Conservation (phyloP, 1,284 basidiomycete species). For the Cutaneotrichosporon mucoides region DNA sequence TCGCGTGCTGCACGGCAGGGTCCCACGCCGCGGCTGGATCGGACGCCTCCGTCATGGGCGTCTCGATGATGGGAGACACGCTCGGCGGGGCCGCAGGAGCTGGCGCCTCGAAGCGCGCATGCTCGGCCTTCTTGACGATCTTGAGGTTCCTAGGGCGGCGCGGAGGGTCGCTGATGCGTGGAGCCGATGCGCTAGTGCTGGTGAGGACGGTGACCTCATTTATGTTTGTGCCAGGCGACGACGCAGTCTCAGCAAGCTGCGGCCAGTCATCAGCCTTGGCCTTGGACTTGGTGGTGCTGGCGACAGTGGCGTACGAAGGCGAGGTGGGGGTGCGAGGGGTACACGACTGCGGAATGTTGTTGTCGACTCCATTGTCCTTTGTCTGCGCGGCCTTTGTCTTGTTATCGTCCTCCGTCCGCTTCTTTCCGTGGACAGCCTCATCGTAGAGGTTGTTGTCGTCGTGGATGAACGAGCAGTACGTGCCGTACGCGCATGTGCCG, state of each 20-base stretch:
- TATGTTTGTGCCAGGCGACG: no score
- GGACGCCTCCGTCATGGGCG: background rate
- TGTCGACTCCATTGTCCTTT: background rate
- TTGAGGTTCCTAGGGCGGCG: background rate
- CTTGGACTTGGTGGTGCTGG: background rate
- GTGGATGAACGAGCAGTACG: constrained; percentile 49
- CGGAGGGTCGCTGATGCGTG: background rate
- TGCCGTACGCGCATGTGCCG: constrained; percentile 44
- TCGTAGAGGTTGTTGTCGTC: constrained; percentile 18
- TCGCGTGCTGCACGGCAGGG: background rate
- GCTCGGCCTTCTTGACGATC: background rate
- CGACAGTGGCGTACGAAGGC: background rate
- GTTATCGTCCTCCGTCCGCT: constrained; percentile 9
- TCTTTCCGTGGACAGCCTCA: constrained; percentile 6
- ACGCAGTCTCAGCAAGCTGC: no score
- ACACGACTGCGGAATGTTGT: no score
- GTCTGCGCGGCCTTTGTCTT: constrained; percentile 7
- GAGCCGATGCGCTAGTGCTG: background rate
- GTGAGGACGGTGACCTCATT: no score
- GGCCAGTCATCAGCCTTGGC: no score
- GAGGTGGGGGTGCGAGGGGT: no score
- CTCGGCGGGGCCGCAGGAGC: no score
- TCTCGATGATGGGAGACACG: no score
- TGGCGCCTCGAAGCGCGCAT: background rate
- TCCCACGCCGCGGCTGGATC: background rate